Base-by-base conservation (phyloP, 179 eudicot species). In the Corrigiola litoralis region DNA sequence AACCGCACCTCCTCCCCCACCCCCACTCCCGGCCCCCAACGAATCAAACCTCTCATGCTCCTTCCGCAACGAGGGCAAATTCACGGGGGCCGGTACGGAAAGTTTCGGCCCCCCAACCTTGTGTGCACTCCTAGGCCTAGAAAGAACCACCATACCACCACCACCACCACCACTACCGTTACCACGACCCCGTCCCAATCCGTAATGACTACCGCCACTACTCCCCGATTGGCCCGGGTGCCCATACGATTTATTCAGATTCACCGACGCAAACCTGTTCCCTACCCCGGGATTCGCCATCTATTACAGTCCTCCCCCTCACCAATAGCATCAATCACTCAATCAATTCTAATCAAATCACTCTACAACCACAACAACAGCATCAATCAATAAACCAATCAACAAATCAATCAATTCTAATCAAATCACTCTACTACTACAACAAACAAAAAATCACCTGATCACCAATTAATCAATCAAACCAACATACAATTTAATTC, bases 31-130 rank as follows among this genome's bases (percentile, higher is more conserved):
- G 0, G 95, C 52, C 8, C 96, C 96, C 20, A 78, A 76, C 4
- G 76, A 58, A 80, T 95, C 97, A 77, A 86, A 85, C 65, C 68
- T 82, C 82, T 94, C 91, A 67, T 95, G 95, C 51, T 95, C 99
- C 81, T 87, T 95, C 85, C 97, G 88, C 61, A 86, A 37, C 5
- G 99, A 95, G 0, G 99, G 97, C 68, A 95, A 82, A 72, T 95
- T 95, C 97, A 95, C 84, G 89, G 97, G 99, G 92, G 99, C 96
- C 75, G 97, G 96, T 79, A 95, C 92, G 62, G 97, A 88, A 59
- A 91, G 80, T 66, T 95, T 95, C 47, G 90, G 65, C 68, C 74
- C 87, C 68, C 74, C 87, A 63, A 66, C 79, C 69, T 90, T 94
- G 71, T 82, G 89, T 6, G 86, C 65, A 60, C 88, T 81, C 67